phyloP scores from a whole-genome alignment of 768 basidiomycete genomes.

The Termitomyces sp. region DNA sequence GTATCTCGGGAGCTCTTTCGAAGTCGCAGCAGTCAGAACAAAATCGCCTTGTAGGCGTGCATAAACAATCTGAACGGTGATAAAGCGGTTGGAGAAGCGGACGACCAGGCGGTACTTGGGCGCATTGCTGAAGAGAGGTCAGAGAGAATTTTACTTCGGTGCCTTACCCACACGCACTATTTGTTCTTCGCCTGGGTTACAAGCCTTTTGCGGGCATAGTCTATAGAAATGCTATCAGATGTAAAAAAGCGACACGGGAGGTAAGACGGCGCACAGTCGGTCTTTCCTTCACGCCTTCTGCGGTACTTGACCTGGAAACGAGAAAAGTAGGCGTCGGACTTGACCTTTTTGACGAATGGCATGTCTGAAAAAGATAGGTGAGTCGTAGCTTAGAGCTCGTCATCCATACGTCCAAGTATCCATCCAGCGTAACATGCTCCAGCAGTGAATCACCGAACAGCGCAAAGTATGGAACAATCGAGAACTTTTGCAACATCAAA shows the following conservation, averaged over 20 bases:
- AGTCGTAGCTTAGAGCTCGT: slow-evolving; percentile 9
- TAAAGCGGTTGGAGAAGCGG: slow-evolving; percentile 96
- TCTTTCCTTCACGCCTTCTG: slow-evolving; percentile 96
- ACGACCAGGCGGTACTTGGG: slow-evolving; percentile 99
- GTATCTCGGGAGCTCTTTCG: slow-evolving; percentile 89
- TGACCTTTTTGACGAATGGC: slow-evolving; percentile 98
- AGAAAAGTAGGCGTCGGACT: slow-evolving; percentile 96
- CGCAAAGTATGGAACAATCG: background rate
- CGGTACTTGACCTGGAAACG: slow-evolving; percentile 99
- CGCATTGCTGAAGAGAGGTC: slow-evolving; percentile 58
- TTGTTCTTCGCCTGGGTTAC: slow-evolving; percentile 99
- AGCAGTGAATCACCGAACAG: background rate
- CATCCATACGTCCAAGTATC: slow-evolving; percentile 24
- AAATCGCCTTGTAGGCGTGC: slow-evolving; percentile 98
- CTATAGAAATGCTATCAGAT: slow-evolving; percentile 31
- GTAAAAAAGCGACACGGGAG: slow-evolving; percentile 4
- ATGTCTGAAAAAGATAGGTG: slow-evolving; percentile 34
- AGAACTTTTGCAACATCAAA: background rate
- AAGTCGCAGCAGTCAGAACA: slow-evolving; percentile 81
- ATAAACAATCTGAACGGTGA: slow-evolving; percentile 94
- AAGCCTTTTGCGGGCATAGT: slow-evolving; percentile 97
- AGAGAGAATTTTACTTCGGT: background rate
- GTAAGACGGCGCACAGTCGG: slow-evolving; percentile 68
- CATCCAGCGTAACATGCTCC: slow-evolving; percentile 22
- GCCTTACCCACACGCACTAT: slow-evolving; percentile 50